Evolutionary conservation across 495 filamentous ascomycete species (phyloP).

Genomic region (Pseudevernia furfuracea): DNA sequence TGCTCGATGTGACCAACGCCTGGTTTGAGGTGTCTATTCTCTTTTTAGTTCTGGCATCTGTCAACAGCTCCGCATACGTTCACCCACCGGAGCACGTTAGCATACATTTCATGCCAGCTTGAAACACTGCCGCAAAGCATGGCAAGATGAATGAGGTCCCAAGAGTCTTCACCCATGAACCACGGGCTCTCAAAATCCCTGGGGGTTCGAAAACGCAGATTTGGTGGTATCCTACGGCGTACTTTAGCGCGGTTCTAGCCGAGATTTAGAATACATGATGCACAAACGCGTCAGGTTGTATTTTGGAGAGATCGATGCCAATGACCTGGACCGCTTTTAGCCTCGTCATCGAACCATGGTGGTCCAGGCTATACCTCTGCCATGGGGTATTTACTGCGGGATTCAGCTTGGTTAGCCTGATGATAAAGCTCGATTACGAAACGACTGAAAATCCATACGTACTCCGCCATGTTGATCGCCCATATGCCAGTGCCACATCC

Average conservation of each 20-base stretch:
- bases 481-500: slow-evolving; percentile 90
- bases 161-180: slow-evolving; percentile 65
- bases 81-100: slow-evolving; percentile 55
- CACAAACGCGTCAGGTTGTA: slow-evolving; percentile 63
- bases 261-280: slow-evolving; percentile 7
- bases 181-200: slow-evolving; percentile 77
- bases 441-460: slow-evolving; percentile 29
- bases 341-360: neutral
- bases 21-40: slow-evolving; percentile 64
- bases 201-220: slow-evolving; percentile 56
- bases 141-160: slow-evolving; percentile 81
- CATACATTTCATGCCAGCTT: slow-evolving; percentile 71
- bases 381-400: slow-evolving; percentile 47
- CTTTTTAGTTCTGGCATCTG: slow-evolving; percentile 18
- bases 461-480: slow-evolving; percentile 81
- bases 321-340: slow-evolving; percentile 42
- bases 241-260: neutral
- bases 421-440: neutral
- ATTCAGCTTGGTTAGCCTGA: slow-evolving; percentile 20
- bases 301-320: slow-evolving; percentile 70
- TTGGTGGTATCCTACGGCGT: slow-evolving; percentile 54
- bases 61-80: neutral
- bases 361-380: slow-evolving; percentile 34
- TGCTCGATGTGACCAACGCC: slow-evolving; percentile 75
- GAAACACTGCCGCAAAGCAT: slow-evolving; percentile 72